phyloP scores from a whole-genome alignment of 306 rosid species.

The Canavalia ensiformis region DNA sequence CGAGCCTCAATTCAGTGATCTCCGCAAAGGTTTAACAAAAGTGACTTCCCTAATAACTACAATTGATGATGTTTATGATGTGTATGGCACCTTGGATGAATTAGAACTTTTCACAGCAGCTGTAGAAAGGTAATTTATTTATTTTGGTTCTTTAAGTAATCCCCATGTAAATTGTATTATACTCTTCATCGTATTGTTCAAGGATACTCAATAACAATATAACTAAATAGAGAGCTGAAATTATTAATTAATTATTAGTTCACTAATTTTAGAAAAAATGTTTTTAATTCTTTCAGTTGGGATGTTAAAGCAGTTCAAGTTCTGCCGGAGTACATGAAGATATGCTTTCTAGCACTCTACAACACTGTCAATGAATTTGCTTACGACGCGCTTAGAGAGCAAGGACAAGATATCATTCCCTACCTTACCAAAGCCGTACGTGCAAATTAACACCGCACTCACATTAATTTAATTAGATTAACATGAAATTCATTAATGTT shows the following conservation, averaged over 20 bases:
- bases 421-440: conserved; percentile 61
- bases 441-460: background rate
- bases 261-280: background rate
- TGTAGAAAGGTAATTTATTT: conserved; percentile 58
- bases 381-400: conserved; percentile 53
- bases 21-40: conserved; percentile 63
- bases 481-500: background rate
- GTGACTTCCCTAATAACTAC: conserved; percentile 49
- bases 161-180: background rate
- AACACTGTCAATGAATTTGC: conserved; percentile 67
- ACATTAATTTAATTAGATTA: background rate
- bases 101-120: conserved; percentile 58
- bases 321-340: conserved; percentile 66
- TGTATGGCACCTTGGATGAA: conserved; percentile 66
- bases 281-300: conserved; percentile 56
- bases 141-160: background rate
- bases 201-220: background rate
- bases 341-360: conserved; percentile 70
- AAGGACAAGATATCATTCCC: conserved; percentile 57
- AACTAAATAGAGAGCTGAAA: background rate
- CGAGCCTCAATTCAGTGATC: conserved; percentile 53
- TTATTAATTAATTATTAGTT: background rate
- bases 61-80: conserved; percentile 70
- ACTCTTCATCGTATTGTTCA: background rate
- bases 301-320: conserved; percentile 53